Base-by-base conservation (phyloP, 495 filamentous ascomycete genomes). In the Articulospora tetracladia region DNA sequence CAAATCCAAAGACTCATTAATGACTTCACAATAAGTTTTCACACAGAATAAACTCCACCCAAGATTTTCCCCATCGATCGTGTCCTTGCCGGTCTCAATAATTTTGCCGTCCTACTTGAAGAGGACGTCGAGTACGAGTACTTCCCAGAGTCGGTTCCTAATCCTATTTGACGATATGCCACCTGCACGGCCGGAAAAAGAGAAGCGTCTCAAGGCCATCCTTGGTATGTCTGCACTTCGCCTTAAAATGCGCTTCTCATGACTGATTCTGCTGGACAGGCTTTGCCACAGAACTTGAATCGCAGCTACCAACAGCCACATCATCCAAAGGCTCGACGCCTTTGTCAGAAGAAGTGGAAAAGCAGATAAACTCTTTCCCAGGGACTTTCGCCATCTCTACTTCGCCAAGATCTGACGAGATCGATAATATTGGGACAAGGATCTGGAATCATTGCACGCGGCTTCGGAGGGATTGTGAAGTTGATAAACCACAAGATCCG, bases 391-490 rank as follows among this genome's bases (percentile, higher is more conserved):
- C 53, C 55, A 27, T 13, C 1, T 64, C 41, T 61, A 63, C 34
- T 61, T 66, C 53, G 10, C 34, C 63, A 3, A 68, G 53, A 36
- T 59, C 69, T 55, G 64, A 67, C 25, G 80, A 83, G 34, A 72
- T 86, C n/a, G 84, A 88, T 51, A 63, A 53, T 23, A 61, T 70
- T 12, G 87, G 81, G 1, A 81, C 77, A 7, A 73, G 72, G 28
- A 69, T 92, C 23, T 92, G 88, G 88, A 92, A 93, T 64, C 63
- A 84, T 19, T 82, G 84, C 55, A 85, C 82, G 3, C 77, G 80
- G 10, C 64, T 86, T 25, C 69, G 66, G 51, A 73, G 76, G 41
- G 68, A 61, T 12, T 49, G 57, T 26, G 60, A 64, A 30, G 53
- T 51, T 1, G 57, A 63, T n/a, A 61, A 50, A 23, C 55, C 64